Evolutionary conservation across 805 yeast species (phyloP), one percentile per base, ranked within the genome.

Genomic region (Saccharomycopsis amapae): DNA sequence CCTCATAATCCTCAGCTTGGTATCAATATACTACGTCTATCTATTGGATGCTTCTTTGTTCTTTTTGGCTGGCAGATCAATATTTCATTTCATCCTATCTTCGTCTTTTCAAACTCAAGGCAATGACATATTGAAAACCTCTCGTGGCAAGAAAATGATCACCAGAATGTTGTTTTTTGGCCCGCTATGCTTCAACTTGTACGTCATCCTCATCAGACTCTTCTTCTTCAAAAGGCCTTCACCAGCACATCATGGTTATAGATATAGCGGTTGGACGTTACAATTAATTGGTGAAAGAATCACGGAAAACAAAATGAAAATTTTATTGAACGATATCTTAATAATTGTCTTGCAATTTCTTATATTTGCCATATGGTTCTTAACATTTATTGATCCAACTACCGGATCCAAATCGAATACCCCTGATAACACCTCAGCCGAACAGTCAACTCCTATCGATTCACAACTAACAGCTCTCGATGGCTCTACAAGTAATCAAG

Each of bases 251-350:
- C 32, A 51, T 3, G 58, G 59, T 1, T 59, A 60, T 31, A 57
- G 58, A 1, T 59, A 66, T 51, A 76, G 76, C 1, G 55, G 63
- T n/a, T 47, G 67, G 17, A 54, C 67, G 2, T 41, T 74, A 22
- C 74, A 72, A 49, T 52, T 73, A 17, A 67, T 75, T 19, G 81
- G 81, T 0, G 79, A 76, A 46, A 51, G 52, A 25, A 55, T 59
- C 28, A 71, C 64, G 7, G 30, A 20, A 47, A 58, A 57, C 42
- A 57, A 49, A 31, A 41, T 24, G 53, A 49, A 42, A 20, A 65
- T 46, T 30, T 4, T 69, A 5, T 38, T 56, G 15, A 43, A 63
- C 44, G 71, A 72, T 53, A 9, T 52, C 1, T n/a, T 60, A 9
- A 49, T 70, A 25, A 49, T 63, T 17, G 18, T 40, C 1, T 15